These are phyloP conservation scores for Globisporangium emineosum DNA, from an alignment of 352 stramenopile species.

Conservation along the genomic window DNA sequence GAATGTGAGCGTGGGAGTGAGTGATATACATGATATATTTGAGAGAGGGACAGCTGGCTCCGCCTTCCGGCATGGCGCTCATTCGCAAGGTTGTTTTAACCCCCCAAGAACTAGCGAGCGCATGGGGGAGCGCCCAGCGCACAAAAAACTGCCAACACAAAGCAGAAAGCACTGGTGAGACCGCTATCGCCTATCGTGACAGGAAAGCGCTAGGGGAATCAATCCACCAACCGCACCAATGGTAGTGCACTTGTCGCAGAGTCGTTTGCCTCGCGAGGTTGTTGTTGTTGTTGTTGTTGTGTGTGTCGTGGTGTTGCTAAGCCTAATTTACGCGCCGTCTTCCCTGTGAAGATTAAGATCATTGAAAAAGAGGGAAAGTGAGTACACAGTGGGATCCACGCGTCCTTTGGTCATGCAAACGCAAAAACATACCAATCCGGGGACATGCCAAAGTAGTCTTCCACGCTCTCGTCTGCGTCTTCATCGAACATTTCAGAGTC, in stretches of 20 bases:
- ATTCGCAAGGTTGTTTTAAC: background rate
- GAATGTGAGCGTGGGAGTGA: background rate
- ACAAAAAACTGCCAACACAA: slow-evolving; percentile 10
- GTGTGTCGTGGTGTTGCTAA: slow-evolving; percentile 4
- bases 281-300: slow-evolving; percentile 7
- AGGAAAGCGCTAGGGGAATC: slow-evolving; percentile 20
- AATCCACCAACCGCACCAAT: slow-evolving; percentile 18
- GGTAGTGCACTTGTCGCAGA: slow-evolving; percentile 9
- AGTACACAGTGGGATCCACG: background rate
- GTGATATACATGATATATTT: slow-evolving; percentile 12
- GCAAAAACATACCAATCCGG: slow-evolving; percentile 63
- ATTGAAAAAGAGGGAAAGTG: slow-evolving; percentile 3
- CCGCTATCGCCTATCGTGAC: slow-evolving; percentile 13
- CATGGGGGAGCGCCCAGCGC: slow-evolving; percentile 11
- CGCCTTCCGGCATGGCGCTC: slow-evolving; percentile 12
- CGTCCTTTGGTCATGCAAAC: background rate
- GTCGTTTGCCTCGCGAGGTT: background rate
- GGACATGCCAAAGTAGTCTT: slow-evolving; percentile 87
- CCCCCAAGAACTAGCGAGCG: slow-evolving; percentile 9
- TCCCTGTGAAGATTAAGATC: slow-evolving; percentile 31
- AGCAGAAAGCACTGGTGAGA: slow-evolving; percentile 20
- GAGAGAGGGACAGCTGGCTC: slow-evolving; percentile 5
- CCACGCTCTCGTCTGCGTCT: slow-evolving; percentile 72
- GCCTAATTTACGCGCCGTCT: slow-evolving; percentile 44
- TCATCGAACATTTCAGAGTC: slow-evolving; percentile 63